Percentiles rank a stretch among this genome's conserved stretches.
Evolutionary conservation across 225 moss, liverwort and hornwort genomes (phyloP).

Genomic region (Lunularia cruciata): DNA sequence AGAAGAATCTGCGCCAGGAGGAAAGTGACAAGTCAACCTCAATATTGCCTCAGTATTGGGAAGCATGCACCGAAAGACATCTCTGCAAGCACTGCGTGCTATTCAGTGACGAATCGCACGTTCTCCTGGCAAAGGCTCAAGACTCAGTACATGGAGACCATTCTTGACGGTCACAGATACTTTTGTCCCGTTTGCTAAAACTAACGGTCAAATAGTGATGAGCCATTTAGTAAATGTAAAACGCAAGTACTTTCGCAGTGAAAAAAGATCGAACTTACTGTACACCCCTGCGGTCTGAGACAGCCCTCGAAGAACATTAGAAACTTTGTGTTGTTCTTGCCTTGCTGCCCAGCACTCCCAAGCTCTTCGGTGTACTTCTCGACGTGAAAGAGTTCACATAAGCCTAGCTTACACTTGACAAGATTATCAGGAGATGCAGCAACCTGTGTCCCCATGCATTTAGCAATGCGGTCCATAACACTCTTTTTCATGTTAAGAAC

Average conservation of each 20-base stretch:
- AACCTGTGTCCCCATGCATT: slow-evolving; percentile 85
- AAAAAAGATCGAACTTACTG: slow-evolving; percentile 37
- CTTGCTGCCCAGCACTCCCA: slow-evolving; percentile 61
- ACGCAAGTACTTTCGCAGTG: too few relatives aligned
- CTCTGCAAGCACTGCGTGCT: too few relatives aligned
- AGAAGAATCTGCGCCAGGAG: slow-evolving; percentile 55
- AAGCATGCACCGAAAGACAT: not conserved
- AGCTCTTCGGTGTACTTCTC: slow-evolving; percentile 87
- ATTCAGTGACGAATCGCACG: too few relatives aligned
- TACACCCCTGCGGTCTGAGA: slow-evolving; percentile 86
- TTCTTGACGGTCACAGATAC: too few relatives aligned
- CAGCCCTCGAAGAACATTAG: slow-evolving; percentile 97
- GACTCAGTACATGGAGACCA: not conserved
- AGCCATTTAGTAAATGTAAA: not conserved
- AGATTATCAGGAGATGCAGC: slow-evolving; percentile 83
- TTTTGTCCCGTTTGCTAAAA: not conserved
- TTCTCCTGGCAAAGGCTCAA: not conserved
- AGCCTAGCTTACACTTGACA: slow-evolving; percentile 61
- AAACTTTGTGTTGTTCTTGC: slow-evolving; percentile 62
- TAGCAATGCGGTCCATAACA: slow-evolving; percentile 80
- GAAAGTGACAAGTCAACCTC: not conserved
- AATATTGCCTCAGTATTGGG: not conserved
- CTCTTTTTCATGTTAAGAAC: slow-evolving; percentile 86
- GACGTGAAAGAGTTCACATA: slow-evolving; percentile 82
- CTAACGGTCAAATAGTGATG: not conserved